Base-by-base conservation (phyloP, 2,329 filamentous ascomycete species). In the Colletotrichum cuscutae region DNA sequence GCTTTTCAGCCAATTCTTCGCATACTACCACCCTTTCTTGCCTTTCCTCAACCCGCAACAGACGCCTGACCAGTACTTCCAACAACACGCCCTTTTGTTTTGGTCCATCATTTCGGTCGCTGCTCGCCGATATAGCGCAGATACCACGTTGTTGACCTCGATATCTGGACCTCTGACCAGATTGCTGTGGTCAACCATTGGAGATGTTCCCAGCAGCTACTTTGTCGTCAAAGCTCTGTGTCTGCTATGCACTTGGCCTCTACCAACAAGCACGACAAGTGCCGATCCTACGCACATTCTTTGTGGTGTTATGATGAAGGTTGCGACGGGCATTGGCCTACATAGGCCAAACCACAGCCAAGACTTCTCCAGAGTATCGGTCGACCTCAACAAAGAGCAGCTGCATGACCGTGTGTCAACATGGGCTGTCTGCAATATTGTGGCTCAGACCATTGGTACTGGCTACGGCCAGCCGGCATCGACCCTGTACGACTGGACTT, bases 341-440 rank as follows among this genome's bases (percentile, higher is more conserved):
- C 94, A 97, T 78, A 89, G 94, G 60, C 94, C 94, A 13, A 94
- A 92, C 67, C 92, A 95, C 80, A 94, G 93, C 57, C 93, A 95
- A 80, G 94, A 96, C 80, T 97, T 96, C 80, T 95, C 93, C 1
- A 86, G 93, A 62, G 92, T 93, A 32, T 92, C 90, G 2, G 87
- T 94, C 37, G 92, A 95, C 76, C 85, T 96, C 52, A 93, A 93
- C 77, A 92, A 92, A 77, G 93, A 95, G 79, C 93, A 95, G 77
- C 89, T 95, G 71, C 90, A 93, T 76, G 94, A 97, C 78, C 89
- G 94, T 49, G 90, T 95, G 56, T 90, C 91, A 63, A 96, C 94
- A 1, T 97, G 94, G 94, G 94, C 94, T 1, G 92, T 94, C 4
- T 95, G 93, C 84, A 97, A 97, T 79, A 93, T 96, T 75, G 94